phyloP scores from a whole-genome alignment of 2,329 filamentous ascomycete genomes.

The Hirsutella minnesotensis region DNA sequence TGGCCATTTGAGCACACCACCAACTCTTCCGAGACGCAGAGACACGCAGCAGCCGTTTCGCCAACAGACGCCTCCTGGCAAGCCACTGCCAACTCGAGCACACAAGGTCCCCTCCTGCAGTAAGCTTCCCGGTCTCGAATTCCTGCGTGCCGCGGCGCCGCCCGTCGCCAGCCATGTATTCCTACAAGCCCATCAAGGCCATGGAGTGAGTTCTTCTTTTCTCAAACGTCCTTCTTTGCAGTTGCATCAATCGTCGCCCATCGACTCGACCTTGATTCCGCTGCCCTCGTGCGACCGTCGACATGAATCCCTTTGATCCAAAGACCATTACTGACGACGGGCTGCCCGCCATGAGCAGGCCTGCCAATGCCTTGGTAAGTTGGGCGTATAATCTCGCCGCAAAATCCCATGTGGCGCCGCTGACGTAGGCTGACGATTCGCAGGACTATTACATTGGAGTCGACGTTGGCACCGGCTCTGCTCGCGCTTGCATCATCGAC shows the following conservation, averaged over 20 bases:
- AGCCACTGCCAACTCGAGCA: no score
- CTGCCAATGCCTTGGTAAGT: constrained; percentile 20
- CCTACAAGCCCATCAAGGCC: constrained; percentile 23
- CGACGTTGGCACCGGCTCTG: constrained; percentile 92
- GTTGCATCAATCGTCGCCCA: neutral
- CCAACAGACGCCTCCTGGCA: no score
- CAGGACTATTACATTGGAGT: constrained; percentile 66
- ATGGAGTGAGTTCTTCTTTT: constrained; percentile 21
- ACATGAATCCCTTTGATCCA: constrained; percentile 3
- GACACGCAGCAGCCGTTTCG: no score
- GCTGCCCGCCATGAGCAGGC: constrained; percentile 17
- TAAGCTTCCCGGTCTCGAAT: neutral
- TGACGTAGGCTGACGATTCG: neutral
- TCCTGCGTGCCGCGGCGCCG: neutral
- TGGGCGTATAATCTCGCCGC: no score
- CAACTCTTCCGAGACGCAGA: no score
- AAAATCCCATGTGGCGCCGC: neutral
- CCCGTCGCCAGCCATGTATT: constrained; percentile 16
- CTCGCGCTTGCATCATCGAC: constrained; percentile 91
- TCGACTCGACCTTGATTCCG: no score
- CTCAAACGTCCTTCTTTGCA: neutral
- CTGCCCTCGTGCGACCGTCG: constrained; percentile 4
- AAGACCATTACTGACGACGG: constrained; percentile 12
- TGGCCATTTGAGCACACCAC: no score
- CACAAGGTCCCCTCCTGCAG: no score